A percentile compares a stretch with the other conserved stretches of the same genome.
phyloP scores from a whole-genome alignment of 2,329 filamentous ascomycete genomes.

The Fragosphaeria purpurea region DNA sequence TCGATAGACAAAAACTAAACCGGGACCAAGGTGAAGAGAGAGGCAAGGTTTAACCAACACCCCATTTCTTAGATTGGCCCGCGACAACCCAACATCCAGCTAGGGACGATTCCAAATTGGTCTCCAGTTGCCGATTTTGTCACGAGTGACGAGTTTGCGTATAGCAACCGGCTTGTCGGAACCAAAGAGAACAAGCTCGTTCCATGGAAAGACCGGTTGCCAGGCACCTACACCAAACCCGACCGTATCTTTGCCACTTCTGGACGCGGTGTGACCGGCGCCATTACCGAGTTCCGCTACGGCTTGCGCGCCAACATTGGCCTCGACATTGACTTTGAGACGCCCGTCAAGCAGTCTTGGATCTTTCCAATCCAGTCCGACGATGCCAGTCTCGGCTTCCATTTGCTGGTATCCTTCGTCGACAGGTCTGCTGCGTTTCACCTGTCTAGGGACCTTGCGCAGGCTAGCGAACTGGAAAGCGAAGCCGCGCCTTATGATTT shows the following conservation, averaged over 20 bases:
- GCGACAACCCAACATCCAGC: conserved; percentile 29
- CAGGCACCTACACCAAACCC: conserved; percentile 40
- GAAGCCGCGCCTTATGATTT: conserved; percentile 40
- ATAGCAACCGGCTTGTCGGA: conserved; percentile 17
- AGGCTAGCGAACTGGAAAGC: conserved; percentile 32
- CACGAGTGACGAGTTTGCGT: conserved; percentile 31
- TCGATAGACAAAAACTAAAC: no score
- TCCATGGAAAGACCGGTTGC: conserved; percentile 21
- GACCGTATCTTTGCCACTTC: conserved; percentile 58
- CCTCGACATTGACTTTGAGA: conserved; percentile 41
- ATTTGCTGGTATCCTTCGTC: conserved; percentile 39
- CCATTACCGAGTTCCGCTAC: conserved; percentile 57
- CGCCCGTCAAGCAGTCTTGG: conserved; percentile 44
- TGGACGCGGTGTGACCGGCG: conserved; percentile 51
- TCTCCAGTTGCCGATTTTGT: conserved; percentile 46
- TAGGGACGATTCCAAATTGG: conserved; percentile 57
- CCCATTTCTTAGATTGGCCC: conserved; percentile 36
- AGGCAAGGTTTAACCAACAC: neutral
- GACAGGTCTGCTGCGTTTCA: conserved; percentile 37
- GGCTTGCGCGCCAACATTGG: conserved; percentile 61
- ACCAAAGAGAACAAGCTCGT: conserved; percentile 12
- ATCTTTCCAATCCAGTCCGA: conserved; percentile 27
- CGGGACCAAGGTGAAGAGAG: neutral
- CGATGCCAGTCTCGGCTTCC: conserved; percentile 21
- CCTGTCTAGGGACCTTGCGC: conserved; percentile 37